Conservation (phyloP, 495 filamentous ascomycete species). For the Tirmania nivea region DNA sequence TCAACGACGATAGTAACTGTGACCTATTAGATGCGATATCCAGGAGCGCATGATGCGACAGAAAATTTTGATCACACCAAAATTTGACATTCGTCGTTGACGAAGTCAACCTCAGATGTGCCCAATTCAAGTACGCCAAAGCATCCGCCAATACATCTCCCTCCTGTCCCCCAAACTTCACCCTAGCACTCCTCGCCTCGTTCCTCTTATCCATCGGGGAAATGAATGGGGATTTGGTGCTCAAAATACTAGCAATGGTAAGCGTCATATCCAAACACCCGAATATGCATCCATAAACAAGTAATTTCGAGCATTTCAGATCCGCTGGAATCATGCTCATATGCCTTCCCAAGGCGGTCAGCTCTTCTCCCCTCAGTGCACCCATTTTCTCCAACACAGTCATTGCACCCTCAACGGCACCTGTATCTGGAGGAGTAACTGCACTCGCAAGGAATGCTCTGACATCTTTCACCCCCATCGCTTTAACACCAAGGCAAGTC, state of each 20-base stretch:
- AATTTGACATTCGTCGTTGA: conserved; percentile 35
- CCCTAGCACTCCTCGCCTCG: conserved; percentile 47
- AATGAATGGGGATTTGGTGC: conserved; percentile 63
- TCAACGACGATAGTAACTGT: conserved; percentile 68
- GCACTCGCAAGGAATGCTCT: conserved; percentile 62
- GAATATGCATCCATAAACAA: conserved; percentile 90
- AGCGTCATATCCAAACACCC: conserved; percentile 71
- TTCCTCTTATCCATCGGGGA: conserved; percentile 62
- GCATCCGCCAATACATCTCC: conserved; percentile 80
- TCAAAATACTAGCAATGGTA: conserved; percentile 78
- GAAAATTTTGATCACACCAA: conserved; percentile 75
- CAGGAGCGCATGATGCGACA: conserved; percentile 58
- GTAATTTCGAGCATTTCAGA: conserved; percentile 74
- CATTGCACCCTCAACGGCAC: conserved; percentile 70
- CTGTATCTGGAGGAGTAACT: conserved; percentile 62
- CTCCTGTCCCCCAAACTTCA: conserved; percentile 49
- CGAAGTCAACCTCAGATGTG: conserved; percentile 32
- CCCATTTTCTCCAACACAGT: conserved; percentile 61
- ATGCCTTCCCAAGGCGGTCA: conserved; percentile 80
- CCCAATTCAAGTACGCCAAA: conserved; percentile 64
- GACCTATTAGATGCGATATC: conserved; percentile 71
- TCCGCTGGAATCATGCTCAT: conserved; percentile 92
- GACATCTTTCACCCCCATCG: conserved; percentile 76
- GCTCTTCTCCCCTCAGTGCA: conserved; percentile 57
- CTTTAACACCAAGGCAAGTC: conserved; percentile 76